Percentiles rank a stretch among this genome's conserved stretches.
Conservation (phyloP, 768 basidiomycete species). For the Pleurotus sapidus region DNA sequence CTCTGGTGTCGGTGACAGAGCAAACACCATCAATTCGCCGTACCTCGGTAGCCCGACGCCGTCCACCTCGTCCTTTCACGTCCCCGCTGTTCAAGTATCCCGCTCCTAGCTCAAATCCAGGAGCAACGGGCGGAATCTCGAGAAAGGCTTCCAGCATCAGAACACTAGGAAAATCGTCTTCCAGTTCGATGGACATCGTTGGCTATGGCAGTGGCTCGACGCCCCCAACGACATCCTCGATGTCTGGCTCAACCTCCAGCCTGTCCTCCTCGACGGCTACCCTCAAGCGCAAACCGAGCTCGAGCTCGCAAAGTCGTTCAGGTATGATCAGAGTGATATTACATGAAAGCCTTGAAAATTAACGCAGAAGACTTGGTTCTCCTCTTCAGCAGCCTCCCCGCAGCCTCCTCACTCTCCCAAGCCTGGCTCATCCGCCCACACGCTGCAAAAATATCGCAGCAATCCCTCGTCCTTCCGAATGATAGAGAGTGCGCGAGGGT, state of each 20-base stretch:
- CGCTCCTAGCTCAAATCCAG: neutral
- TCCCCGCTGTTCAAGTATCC: neutral
- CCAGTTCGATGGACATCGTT: neutral
- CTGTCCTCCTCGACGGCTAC: slow-evolving; percentile 2
- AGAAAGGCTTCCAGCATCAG: slow-evolving; percentile 10
- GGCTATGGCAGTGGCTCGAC: neutral
- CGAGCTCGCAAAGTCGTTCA: slow-evolving; percentile 12
- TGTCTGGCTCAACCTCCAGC: neutral
- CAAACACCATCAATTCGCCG: neutral
- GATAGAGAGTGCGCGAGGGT: slow-evolving; percentile 55
- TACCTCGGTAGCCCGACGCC: slow-evolving; percentile 1
- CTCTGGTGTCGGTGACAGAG: neutral
- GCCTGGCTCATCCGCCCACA: slow-evolving; percentile 7
- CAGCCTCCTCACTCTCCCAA: slow-evolving; percentile 18
- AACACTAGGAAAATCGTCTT: slow-evolving; percentile 8
- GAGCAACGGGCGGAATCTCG: neutral
- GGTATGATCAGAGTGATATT: slow-evolving; percentile 7
- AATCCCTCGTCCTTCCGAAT: slow-evolving; percentile 61
- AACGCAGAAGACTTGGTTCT: neutral
- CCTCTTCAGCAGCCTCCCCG: slow-evolving; percentile 10
- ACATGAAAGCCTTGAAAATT: neutral
- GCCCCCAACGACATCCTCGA: no score
- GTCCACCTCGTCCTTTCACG: slow-evolving; percentile 1
- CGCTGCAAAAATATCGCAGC: slow-evolving; percentile 35
- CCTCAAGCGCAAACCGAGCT: slow-evolving; percentile 16